Base-by-base conservation (phyloP, 2,329 filamentous ascomycete species). In the Emergomyces pasteurianus region DNA sequence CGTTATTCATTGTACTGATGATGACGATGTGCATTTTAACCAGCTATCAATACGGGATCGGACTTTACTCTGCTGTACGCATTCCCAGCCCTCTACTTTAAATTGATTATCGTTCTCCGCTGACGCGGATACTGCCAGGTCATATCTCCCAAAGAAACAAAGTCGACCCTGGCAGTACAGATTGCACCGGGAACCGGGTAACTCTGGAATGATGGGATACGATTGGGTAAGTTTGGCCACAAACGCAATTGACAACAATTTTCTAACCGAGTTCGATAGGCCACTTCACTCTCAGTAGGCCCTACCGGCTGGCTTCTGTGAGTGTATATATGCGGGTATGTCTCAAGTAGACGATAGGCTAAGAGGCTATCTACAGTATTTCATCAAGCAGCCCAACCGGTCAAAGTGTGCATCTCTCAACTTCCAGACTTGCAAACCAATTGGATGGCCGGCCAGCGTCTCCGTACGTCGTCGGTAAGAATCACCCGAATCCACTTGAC, bases 251-350 rank as follows among this genome's bases (percentile, higher is more conserved):
- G 31, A 21, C 47, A 34, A 16, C 38, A 8, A 1, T 36, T n/a
- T 21, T 8, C 58, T 61, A 36, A 62, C 31, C 2, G n/a, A 36
- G 18, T 28, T 49, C 5, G 3, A 26, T 60, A 75, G 73, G 58
- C 75, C 16, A 71, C 70, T 4, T 74, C 73, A 2, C 65, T 75
- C 26, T 73, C 73, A 3, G 60, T 75, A 26, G 73, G 72, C 40
- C 69, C 69, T 36, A 70, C 70, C 5, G 73, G 72, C 14, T 69
- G 71, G 54, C 60, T 75, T 10, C 58, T 75, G 73, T 74, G 65
- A 63, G 67, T 63, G 21, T 21, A 16, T 36, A 36, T 34, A 18
- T 52, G 16, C 21, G 14, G 49, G 18, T 53, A 53, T 56, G 7
- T 46, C 34, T 46, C 14, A 57, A 43, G 38, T 14, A 18, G 16